Conservation (phyloP, 225 moss, liverwort and hornwort species). For the Polytrichum formosum region DNA sequence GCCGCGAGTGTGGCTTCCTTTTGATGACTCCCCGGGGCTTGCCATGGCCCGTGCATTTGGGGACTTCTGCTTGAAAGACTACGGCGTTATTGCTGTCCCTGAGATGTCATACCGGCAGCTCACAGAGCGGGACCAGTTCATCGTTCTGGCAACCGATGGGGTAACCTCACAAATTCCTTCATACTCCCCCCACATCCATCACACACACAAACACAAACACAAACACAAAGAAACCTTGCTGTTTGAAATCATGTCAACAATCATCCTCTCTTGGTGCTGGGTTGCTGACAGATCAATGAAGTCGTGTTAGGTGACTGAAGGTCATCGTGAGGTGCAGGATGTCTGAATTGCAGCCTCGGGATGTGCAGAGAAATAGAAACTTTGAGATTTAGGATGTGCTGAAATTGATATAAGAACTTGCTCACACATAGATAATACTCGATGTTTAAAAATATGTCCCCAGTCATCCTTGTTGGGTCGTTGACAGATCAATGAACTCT, state of each 20-base stretch:
- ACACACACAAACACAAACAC: not conserved
- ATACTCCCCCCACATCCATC: not conserved
- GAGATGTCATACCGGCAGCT: conserved; percentile 52
- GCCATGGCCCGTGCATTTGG: conserved; percentile 65
- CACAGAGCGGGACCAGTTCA: conserved; percentile 49
- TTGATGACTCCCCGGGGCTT: conserved; percentile 54
- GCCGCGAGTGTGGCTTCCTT: conserved; percentile 54
- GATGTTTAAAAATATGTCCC: not conserved
- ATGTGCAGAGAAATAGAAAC: too few species aligned
- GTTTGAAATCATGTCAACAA: not conserved
- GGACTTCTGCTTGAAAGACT: conserved; percentile 55
- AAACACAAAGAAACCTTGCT: not conserved
- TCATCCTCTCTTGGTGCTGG: not conserved
- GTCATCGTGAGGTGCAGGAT: too few species aligned
- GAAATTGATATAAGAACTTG: too few species aligned
- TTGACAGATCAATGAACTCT: not conserved
- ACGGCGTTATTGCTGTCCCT: conserved; percentile 54
- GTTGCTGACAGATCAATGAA: not conserved
- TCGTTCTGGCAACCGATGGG: conserved; percentile 57
- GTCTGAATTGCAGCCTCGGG: too few species aligned
- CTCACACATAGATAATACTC: not conserved
- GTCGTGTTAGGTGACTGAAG: too few species aligned
- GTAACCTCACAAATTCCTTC: conserved; percentile 11
- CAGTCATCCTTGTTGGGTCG: not conserved
- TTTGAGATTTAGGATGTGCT: too few species aligned